These are phyloP conservation scores for Suhomyces taliae DNA, from an alignment of 1,139 yeast genomes.

Conservation along the genomic window DNA sequence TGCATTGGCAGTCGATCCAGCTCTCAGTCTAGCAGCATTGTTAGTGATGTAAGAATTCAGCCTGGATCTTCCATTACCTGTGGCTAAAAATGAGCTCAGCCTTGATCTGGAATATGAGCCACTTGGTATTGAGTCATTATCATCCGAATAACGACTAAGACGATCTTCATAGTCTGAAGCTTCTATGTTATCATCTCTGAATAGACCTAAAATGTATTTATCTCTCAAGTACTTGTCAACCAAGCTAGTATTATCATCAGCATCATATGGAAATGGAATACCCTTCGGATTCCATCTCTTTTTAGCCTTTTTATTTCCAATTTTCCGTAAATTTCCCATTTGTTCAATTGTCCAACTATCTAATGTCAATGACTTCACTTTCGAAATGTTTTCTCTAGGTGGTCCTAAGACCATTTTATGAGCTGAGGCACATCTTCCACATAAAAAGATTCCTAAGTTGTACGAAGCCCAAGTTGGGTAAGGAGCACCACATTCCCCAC, in stretches of 20 bases:
- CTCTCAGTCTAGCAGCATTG: conserved; percentile 17
- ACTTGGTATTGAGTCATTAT: conserved; percentile 8
- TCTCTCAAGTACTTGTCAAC: conserved; percentile 54
- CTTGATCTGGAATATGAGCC: conserved; percentile 8
- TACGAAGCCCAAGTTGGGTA: conserved; percentile 62
- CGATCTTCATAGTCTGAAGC: conserved; percentile 26
- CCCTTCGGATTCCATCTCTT: conserved; percentile 61
- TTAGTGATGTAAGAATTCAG: conserved; percentile 19
- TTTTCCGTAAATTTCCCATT: conserved; percentile 54
- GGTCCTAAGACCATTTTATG: conserved; percentile 73
- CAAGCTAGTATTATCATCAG: conserved; percentile 49
- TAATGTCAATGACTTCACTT: conserved; percentile 76
- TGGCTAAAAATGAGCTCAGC: conserved; percentile 9
- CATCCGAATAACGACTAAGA: conserved; percentile 18
- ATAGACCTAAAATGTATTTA: conserved; percentile 51
- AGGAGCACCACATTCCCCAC: conserved; percentile 70
- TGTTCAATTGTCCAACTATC: conserved; percentile 74
- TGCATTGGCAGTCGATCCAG: conserved; percentile 12
- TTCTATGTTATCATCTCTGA: conserved; percentile 35
- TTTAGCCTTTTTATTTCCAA: conserved; percentile 68
- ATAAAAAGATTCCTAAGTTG: conserved; percentile 61
- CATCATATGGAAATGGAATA: conserved; percentile 71
- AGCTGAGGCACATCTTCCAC: conserved; percentile 77
- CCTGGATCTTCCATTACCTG: conserved; percentile 14
- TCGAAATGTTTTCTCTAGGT: conserved; percentile 49